These are phyloP conservation scores for Cladophialophora exuberans DNA, from an alignment of 2,329 filamentous ascomycete species.

Conservation along the genomic window DNA sequence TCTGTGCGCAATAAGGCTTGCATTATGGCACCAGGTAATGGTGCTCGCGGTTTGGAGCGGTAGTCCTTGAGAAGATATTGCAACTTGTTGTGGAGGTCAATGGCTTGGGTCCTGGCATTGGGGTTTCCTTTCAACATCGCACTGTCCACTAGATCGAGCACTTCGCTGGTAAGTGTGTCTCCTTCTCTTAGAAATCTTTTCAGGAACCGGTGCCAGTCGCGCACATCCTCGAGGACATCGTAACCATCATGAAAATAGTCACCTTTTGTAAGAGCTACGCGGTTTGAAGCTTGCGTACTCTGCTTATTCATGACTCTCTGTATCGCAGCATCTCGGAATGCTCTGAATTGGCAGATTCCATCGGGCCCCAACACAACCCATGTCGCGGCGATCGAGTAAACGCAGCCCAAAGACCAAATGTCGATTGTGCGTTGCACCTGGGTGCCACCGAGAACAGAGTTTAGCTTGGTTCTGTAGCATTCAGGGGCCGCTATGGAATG, in stretches of 20 bases:
- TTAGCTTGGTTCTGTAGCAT: neutral
- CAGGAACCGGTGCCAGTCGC: slow-evolving; percentile 1
- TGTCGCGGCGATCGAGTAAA: neutral
- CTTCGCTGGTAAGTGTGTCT: neutral
- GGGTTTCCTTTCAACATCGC: slow-evolving; percentile 5
- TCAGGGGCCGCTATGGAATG: too few species aligned
- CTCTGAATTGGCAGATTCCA: neutral
- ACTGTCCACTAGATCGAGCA: neutral
- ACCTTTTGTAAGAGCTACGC: neutral
- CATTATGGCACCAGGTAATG: too few species aligned
- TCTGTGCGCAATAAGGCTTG: too few species aligned
- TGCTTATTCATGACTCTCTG: neutral
- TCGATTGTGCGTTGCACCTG: too few species aligned
- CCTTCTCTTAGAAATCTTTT: neutral
- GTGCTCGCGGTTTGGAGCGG: too few species aligned
- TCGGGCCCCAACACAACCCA: slow-evolving; percentile 2
- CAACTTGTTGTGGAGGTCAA: too few species aligned
- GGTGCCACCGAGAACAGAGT: neutral
- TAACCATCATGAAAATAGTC: slow-evolving; percentile 3
- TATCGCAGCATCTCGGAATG: neutral
- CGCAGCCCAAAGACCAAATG: slow-evolving; percentile 8
- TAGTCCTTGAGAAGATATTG: too few species aligned
- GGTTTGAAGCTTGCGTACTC: neutral
- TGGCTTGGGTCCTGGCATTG: too few species aligned
- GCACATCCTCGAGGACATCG: neutral